Evolutionary conservation across 805 yeast species (phyloP).

Genomic region (Martiniozyma abietophila): DNA sequence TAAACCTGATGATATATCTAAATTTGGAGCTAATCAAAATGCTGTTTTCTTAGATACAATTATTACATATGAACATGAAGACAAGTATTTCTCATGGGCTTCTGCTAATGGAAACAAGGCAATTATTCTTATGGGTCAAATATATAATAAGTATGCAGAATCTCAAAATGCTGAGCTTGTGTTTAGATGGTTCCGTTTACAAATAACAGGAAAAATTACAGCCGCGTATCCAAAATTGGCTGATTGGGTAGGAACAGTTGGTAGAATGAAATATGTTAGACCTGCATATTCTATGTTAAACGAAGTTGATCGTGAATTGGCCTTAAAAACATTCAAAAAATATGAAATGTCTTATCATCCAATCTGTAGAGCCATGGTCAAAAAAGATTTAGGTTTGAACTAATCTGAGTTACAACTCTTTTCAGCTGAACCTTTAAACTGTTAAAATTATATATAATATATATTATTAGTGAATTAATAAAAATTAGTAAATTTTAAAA

Average conservation of each 20-base stretch:
- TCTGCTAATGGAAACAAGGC: constrained; percentile 26
- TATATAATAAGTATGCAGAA: constrained; percentile 33
- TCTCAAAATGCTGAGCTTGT: constrained; percentile 74
- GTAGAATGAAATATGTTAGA: constrained; percentile 90
- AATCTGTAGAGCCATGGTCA: constrained; percentile 73
- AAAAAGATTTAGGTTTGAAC: constrained; percentile 57
- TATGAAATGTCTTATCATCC: constrained; percentile 66
- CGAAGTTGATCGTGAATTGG: constrained; percentile 55
- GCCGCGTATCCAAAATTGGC: constrained; percentile 48
- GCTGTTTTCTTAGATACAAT: constrained; percentile 71
- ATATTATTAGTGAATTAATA: background rate
- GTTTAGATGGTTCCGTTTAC: constrained; percentile 67
- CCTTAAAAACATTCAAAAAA: constrained; percentile 53
- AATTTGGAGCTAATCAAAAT: constrained; percentile 65
- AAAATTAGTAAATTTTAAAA: background rate
- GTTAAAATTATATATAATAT: no score
- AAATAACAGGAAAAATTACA: constrained; percentile 43
- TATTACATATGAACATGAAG: constrained; percentile 37
- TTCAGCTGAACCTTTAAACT: no score
- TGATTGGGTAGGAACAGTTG: constrained; percentile 83
- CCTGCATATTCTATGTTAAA: constrained; percentile 69
- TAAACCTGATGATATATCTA: constrained; percentile 37
- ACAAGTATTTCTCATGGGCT: constrained; percentile 32
- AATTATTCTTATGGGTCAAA: constrained; percentile 23
- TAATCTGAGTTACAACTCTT: no score